Percentiles rank a stretch among this genome's conserved stretches.
Conservation (phyloP, 768 basidiomycete genomes). For the Filobasidium wieringae region DNA sequence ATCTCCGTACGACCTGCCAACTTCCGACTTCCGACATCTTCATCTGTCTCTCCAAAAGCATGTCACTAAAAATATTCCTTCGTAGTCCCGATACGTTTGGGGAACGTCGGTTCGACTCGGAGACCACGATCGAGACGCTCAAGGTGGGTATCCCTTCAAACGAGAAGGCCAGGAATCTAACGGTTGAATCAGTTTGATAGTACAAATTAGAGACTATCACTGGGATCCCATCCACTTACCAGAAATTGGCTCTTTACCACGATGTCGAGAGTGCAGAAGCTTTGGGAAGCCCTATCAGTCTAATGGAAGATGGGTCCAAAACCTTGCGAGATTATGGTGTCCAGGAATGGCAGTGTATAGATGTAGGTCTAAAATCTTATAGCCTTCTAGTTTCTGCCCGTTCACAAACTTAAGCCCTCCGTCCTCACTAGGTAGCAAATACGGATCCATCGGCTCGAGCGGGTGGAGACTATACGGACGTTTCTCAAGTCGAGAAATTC, state of each 20-base stretch:
- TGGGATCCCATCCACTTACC: constrained; percentile 68
- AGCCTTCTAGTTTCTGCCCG: not conserved
- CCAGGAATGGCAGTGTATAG: constrained; percentile 64
- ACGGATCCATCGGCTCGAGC: constrained; percentile 61
- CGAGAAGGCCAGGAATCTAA: not conserved
- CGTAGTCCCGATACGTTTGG: constrained; percentile 78
- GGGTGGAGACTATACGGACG: constrained; percentile 74
- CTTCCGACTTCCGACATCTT: too few species aligned
- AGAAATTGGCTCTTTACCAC: constrained; percentile 54
- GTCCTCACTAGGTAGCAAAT: constrained; percentile 60
- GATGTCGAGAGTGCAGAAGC: constrained; percentile 45
- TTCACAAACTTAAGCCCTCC: not conserved
- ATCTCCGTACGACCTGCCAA: too few species aligned
- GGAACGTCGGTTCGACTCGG: constrained; percentile 70
- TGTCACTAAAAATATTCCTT: constrained; percentile 56
- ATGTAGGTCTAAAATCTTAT: constrained; percentile 43
- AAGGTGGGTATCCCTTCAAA: constrained; percentile 54
- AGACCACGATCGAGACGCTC: constrained; percentile 61
- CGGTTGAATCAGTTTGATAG: constrained; percentile 41
- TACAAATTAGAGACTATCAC: constrained; percentile 77
- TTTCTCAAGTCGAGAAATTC: constrained; percentile 80
- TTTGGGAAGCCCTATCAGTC: constrained; percentile 40
- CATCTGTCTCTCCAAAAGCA: too few species aligned
- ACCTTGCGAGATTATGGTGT: constrained; percentile 65
- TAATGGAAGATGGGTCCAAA: constrained; percentile 55